Evolutionary conservation across 345 rosid species (phyloP).

Genomic region (Moringa oleifera): DNA sequence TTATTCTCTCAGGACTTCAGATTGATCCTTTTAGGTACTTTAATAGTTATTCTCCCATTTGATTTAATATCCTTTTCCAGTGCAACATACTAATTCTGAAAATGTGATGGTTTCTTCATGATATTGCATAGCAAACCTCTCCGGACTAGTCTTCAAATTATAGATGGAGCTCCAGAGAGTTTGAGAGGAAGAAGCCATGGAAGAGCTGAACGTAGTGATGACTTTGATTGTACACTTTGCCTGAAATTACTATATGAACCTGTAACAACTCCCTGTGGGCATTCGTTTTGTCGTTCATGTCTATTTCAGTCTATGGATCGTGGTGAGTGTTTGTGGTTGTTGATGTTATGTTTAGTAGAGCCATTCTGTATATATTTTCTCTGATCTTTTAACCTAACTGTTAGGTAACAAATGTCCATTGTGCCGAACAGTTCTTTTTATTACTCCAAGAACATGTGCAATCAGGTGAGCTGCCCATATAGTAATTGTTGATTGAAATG

Average conservation of each 20-base stretch:
- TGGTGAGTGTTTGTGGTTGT: slow-evolving; percentile 39
- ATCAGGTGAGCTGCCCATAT: slow-evolving; percentile 50
- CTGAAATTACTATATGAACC: slow-evolving; percentile 86
- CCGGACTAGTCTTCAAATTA: slow-evolving; percentile 56
- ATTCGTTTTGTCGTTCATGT: slow-evolving; percentile 90
- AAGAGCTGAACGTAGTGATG: slow-evolving; percentile 66
- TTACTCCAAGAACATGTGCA: slow-evolving; percentile 79
- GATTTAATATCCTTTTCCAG: slow-evolving; percentile 10
- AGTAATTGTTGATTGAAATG: neutral
- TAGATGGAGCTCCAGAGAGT: slow-evolving; percentile 41
- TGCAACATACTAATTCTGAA: slow-evolving; percentile 15
- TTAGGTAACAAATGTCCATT: slow-evolving; percentile 94
- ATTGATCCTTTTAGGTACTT: slow-evolving; percentile 79
- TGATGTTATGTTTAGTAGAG: slow-evolving; percentile 3
- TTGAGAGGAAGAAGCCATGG: slow-evolving; percentile 32
- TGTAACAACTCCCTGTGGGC: slow-evolving; percentile 92
- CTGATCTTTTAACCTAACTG: slow-evolving; percentile 16
- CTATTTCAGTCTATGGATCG: slow-evolving; percentile 92
- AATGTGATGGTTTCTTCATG: slow-evolving; percentile 27
- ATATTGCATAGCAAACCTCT: slow-evolving; percentile 67
- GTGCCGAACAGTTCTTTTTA: slow-evolving; percentile 85
- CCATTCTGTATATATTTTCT: slow-evolving; percentile 4
- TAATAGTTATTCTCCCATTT: slow-evolving; percentile 6
- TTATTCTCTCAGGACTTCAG: slow-evolving; percentile 82
- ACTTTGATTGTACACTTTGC: slow-evolving; percentile 89